phyloP scores from a whole-genome alignment of 2,329 filamentous ascomycete species.

The Aspergillus flavus region DNA sequence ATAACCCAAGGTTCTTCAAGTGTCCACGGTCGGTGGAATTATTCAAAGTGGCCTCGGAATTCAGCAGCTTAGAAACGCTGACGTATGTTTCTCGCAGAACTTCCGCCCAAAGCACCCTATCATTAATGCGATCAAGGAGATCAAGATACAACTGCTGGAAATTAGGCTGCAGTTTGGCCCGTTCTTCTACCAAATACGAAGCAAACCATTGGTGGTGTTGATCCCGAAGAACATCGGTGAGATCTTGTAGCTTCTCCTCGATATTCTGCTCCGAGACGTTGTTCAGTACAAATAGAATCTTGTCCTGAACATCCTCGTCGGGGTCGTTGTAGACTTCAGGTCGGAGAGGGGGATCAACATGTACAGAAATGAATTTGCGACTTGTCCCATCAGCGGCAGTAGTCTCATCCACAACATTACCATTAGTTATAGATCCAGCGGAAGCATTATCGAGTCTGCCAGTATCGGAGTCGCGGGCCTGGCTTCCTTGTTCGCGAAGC shows the following conservation, averaged over 20 bases:
- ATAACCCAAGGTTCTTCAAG: constrained; percentile 88
- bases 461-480: constrained; percentile 57
- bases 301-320: constrained; percentile 81
- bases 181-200: constrained; percentile 89
- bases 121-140: constrained; percentile 78
- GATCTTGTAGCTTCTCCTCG: constrained; percentile 77
- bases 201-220: constrained; percentile 96
- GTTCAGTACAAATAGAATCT: constrained; percentile 93
- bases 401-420: constrained; percentile 65
- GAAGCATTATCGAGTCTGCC: constrained; percentile 40
- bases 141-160: constrained; percentile 93
- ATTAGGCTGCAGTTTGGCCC: constrained; percentile 95
- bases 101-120: constrained; percentile 79
- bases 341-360: constrained; percentile 69
- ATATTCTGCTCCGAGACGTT: constrained; percentile 92
- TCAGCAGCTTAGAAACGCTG: constrained; percentile 82
- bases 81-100: constrained; percentile 92
- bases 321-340: constrained; percentile 77
- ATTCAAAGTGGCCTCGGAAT: constrained; percentile 83
- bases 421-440: constrained; percentile 63
- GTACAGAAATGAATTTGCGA: constrained; percentile 76
- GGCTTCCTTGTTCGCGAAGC: constrained; percentile 66
- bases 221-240: constrained; percentile 75
- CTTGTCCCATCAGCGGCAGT: constrained; percentile 61
- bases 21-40: constrained; percentile 83